These are phyloP conservation scores for Hymenoscyphus occultus DNA, from an alignment of 2,329 filamentous ascomycete species.

Conservation along the genomic window DNA sequence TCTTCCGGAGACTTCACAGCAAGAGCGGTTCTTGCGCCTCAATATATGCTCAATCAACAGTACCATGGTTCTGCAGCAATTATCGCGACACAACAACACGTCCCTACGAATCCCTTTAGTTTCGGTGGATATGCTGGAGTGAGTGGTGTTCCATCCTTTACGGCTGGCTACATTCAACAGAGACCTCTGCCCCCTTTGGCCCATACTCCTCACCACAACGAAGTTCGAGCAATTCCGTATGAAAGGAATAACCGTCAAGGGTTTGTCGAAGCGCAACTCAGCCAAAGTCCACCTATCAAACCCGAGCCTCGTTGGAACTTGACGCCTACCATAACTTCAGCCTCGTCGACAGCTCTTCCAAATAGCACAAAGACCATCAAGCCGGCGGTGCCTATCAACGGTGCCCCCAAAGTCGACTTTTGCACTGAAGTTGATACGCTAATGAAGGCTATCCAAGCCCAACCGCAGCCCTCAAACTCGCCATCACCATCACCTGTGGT, in stretches of 20 bases:
- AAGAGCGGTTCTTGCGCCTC: conserved; percentile 42
- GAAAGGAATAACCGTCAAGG: conserved; percentile 37
- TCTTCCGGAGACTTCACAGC: conserved; percentile 41
- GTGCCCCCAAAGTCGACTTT: conserved; percentile 54
- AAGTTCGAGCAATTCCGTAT: conserved; percentile 30
- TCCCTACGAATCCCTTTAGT: conserved; percentile 42
- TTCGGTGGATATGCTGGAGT: conserved; percentile 39
- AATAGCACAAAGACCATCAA: conserved; percentile 19
- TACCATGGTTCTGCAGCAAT: conserved; percentile 46
- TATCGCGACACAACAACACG: conserved; percentile 39
- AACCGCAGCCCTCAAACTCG: conserved; percentile 44
- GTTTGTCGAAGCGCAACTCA: conserved; percentile 34
- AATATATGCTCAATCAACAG: conserved; percentile 46
- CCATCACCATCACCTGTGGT: conserved; percentile 25
- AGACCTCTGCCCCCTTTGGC: conserved; percentile 35
- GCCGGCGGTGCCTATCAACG: conserved; percentile 13
- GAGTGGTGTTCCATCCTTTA: conserved; percentile 30
- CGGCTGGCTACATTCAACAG: conserved; percentile 32
- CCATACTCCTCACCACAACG: conserved; percentile 16
- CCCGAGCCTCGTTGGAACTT: conserved; percentile 32
- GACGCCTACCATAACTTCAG: conserved; percentile 23
- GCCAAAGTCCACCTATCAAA: conserved; percentile 36
- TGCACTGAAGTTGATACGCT: conserved; percentile 82
- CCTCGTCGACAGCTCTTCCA: conserved; percentile 20
- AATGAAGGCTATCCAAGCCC: conserved; percentile 83